Evolutionary conservation across 2,329 filamentous ascomycete species (phyloP).

Genomic region (Fusarium aywerte): DNA sequence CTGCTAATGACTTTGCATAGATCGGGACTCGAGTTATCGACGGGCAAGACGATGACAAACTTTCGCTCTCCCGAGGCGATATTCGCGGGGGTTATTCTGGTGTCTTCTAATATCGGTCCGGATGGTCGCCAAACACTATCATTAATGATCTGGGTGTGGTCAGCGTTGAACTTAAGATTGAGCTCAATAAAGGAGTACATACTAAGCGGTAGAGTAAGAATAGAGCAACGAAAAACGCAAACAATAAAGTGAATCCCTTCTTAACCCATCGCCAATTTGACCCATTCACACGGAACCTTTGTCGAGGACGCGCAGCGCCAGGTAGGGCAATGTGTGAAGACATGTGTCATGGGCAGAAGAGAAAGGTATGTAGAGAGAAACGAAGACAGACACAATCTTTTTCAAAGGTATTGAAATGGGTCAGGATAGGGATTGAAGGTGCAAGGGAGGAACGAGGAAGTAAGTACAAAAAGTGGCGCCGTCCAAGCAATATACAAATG

Average conservation of each 20-base stretch:
- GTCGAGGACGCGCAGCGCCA: slow-evolving; percentile 29
- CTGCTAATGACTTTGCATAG: slow-evolving; percentile 48
- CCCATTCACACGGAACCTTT: slow-evolving; percentile 26
- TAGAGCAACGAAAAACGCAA: not conserved
- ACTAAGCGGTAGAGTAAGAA: slow-evolving; percentile 34
- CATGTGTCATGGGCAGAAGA: slow-evolving; percentile 26
- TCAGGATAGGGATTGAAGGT: not conserved
- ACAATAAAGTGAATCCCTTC: slow-evolving; percentile 16
- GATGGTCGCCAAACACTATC: slow-evolving; percentile 27
- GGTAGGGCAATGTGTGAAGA: slow-evolving; percentile 29
- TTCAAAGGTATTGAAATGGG: not conserved
- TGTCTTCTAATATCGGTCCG: slow-evolving; percentile 23
- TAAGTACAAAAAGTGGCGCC: slow-evolving; percentile 5
- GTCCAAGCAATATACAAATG: slow-evolving; percentile 1
- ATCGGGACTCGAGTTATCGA: slow-evolving; percentile 44
- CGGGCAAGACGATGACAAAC: slow-evolving; percentile 42
- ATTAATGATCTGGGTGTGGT: slow-evolving; percentile 32
- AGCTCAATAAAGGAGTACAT: not conserved
- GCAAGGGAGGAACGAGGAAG: slow-evolving; percentile 3
- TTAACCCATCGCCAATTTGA: slow-evolving; percentile 32
- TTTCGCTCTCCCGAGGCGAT: slow-evolving; percentile 36
- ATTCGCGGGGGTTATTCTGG: not conserved
- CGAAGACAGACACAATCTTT: not conserved
- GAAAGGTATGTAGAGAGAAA: slow-evolving; percentile 9
- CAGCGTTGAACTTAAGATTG: not conserved